Percentiles rank a stretch among this genome's conserved stretches.
Evolutionary conservation across 2,329 filamentous ascomycete species (phyloP).

Genomic region (Aspergillus japonicus): DNA sequence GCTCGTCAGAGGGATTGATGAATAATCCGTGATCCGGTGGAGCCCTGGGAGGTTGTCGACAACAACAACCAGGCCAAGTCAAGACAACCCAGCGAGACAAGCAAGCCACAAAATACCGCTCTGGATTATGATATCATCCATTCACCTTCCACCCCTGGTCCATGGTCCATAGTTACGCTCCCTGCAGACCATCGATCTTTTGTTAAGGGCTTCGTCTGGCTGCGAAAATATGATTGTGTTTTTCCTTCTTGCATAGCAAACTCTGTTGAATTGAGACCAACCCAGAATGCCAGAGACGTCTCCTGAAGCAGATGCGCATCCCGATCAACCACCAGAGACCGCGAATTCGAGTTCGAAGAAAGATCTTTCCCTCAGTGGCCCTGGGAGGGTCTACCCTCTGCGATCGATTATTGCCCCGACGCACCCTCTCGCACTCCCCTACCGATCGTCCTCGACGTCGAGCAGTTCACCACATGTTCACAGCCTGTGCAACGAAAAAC

Average conservation of each 20-base stretch:
- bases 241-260: background rate
- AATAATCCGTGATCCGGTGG: too few relatives aligned
- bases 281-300: background rate
- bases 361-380: background rate
- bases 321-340: background rate
- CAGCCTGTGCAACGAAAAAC: background rate
- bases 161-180: background rate
- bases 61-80: too few relatives aligned
- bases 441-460: constrained; percentile 19
- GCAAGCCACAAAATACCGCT: background rate
- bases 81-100: too few relatives aligned
- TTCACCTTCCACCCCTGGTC: background rate
- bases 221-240: background rate
- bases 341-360: background rate
- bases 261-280: background rate
- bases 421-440: constrained; percentile 13
- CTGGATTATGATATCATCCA: background rate
- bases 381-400: constrained; percentile 67
- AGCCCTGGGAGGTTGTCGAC: too few relatives aligned
- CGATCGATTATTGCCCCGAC: constrained; percentile 63
- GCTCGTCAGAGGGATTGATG: too few relatives aligned
- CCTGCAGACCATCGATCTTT: background rate
- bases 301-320: background rate
- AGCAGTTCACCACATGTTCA: constrained; percentile 15
- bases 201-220: background rate